Conservation (phyloP, 805 yeast species). For the Zygosaccharomyces bisporus region DNA sequence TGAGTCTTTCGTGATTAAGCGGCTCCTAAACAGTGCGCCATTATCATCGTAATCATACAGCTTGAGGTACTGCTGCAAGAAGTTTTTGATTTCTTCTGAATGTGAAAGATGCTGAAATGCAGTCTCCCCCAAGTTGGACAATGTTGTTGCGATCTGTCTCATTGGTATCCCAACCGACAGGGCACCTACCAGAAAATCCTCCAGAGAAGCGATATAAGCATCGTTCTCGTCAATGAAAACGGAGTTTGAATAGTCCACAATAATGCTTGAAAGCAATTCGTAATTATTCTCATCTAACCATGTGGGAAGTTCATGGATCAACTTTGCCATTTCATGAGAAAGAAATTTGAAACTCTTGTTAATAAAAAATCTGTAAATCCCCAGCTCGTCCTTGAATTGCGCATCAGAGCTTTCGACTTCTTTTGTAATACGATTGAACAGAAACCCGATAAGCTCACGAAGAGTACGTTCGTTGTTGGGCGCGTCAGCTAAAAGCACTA, state of each 20-base stretch:
- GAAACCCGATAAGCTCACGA: constrained; percentile 17
- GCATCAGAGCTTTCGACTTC: too few relatives aligned
- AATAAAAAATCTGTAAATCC: constrained; percentile 11
- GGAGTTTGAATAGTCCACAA: constrained; percentile 36
- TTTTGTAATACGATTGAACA: constrained; percentile 12
- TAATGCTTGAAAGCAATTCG: constrained; percentile 34
- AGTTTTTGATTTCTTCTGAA: constrained; percentile 21
- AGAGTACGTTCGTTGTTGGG: constrained; percentile 21
- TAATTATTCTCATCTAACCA: constrained; percentile 32
- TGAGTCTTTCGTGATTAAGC: constrained; percentile 37
- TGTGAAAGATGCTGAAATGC: constrained; percentile 4
- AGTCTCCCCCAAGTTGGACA: constrained; percentile 24
- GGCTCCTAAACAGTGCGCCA: constrained; percentile 26
- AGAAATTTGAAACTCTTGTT: constrained; percentile 8
- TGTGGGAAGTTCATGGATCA: constrained; percentile 37
- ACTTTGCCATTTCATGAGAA: constrained; percentile 30
- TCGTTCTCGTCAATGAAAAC: constrained; percentile 16
- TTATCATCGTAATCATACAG: constrained; percentile 31
- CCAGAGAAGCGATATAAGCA: constrained; percentile 14
- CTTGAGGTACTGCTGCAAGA: constrained; percentile 24
- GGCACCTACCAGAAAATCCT: constrained; percentile 23
- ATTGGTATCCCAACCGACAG: constrained; percentile 20
- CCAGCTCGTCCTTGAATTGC: constrained; percentile 11
- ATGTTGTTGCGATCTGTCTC: constrained; percentile 30
- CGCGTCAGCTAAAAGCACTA: constrained; percentile 11